phyloP scores from a whole-genome alignment of 345 rosid genomes.

The Clarkia xantiana region DNA sequence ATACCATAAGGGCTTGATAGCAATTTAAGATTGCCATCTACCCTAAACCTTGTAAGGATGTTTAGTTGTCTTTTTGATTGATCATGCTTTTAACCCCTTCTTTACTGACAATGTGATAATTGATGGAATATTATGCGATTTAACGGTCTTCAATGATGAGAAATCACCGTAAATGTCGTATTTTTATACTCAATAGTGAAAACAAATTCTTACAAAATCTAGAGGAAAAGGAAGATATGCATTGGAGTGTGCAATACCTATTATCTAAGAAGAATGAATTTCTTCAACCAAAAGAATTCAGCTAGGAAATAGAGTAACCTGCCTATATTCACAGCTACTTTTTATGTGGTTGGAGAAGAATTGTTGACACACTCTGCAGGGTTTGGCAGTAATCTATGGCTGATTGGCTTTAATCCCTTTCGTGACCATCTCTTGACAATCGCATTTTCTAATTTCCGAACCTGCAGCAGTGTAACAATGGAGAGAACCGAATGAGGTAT shows the following conservation, averaged over 20 bases:
- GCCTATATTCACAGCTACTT: constrained; percentile 5
- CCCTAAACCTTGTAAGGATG: no score
- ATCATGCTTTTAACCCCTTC: no score
- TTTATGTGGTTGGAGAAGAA: constrained; percentile 13
- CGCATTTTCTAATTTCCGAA: constrained; percentile 60
- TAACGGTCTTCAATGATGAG: no score
- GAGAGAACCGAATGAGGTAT: background rate
- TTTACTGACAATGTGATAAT: no score
- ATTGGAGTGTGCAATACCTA: background rate
- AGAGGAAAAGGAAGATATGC: constrained; percentile 2
- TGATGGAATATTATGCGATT: no score
- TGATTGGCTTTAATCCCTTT: constrained; percentile 51
- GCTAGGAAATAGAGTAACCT: background rate
- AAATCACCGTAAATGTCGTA: no score
- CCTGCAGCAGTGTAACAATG: constrained; percentile 27
- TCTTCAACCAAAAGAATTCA: background rate
- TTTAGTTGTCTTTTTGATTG: no score
- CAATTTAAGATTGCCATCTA: no score
- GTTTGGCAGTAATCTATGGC: constrained; percentile 49
- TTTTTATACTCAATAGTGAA: no score
- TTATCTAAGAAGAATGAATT: constrained; percentile 1
- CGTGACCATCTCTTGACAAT: constrained; percentile 48
- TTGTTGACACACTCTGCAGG: constrained; percentile 43
- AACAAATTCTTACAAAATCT: constrained; percentile 6
- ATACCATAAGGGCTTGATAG: no score